Conservation (phyloP, 129 eudicot genomes). For the Saussurea involucrata region DNA sequence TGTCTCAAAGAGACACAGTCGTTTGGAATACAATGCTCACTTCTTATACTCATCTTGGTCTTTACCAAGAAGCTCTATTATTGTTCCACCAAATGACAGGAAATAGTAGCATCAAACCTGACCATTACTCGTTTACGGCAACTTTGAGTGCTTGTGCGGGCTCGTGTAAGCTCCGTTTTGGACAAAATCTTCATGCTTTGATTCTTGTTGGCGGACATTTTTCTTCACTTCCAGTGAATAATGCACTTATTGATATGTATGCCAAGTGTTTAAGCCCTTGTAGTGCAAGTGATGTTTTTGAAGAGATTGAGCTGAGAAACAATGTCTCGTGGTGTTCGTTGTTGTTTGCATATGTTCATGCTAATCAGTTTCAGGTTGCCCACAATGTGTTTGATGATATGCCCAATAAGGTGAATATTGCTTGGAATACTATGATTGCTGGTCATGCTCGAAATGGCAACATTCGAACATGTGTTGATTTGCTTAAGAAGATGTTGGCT, state of each 20-base stretch:
- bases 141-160: constrained; percentile 65
- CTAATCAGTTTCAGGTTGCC: constrained; percentile 44
- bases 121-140: constrained; percentile 67
- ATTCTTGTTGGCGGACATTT: constrained; percentile 40
- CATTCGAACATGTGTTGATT: constrained; percentile 35
- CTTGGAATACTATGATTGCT: constrained; percentile 80
- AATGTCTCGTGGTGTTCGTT: constrained; percentile 83
- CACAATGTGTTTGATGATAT: constrained; percentile 39
- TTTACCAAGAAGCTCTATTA: constrained; percentile 52
- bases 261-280: constrained; percentile 57
- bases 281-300: constrained; percentile 50
- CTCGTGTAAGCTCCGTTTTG: constrained; percentile 32
- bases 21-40: constrained; percentile 84
- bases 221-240: constrained; percentile 51
- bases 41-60: constrained; percentile 56
- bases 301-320: constrained; percentile 49
- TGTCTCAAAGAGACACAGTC: constrained; percentile 61
- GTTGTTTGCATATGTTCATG: constrained; percentile 62
- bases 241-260: constrained; percentile 79
- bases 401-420: constrained; percentile 55
- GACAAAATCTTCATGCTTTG: constrained; percentile 53
- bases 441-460: constrained; percentile 54
- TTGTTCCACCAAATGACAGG: constrained; percentile 48
- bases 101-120: constrained; percentile 40
- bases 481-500: constrained; percentile 55